Percentiles rank a stretch among this genome's conserved stretches.
Evolutionary conservation across 371 early-diverging fungal species (phyloP).

Genomic region (Parasitella parasitica): DNA sequence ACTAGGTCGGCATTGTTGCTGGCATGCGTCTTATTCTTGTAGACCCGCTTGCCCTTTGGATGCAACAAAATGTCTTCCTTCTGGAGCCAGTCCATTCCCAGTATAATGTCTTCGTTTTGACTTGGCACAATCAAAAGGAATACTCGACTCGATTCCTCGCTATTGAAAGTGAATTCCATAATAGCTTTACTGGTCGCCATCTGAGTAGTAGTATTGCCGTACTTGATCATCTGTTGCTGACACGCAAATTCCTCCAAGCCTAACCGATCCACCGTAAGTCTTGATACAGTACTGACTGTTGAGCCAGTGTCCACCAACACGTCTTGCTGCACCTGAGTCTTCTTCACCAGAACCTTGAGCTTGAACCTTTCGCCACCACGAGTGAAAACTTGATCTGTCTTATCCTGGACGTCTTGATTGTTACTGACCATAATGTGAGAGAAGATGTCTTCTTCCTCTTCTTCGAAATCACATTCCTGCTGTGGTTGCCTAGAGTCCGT

Average conservation of each 20-base stretch:
- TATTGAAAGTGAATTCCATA: background rate
- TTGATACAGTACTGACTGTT: background rate
- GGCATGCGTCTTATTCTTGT: background rate
- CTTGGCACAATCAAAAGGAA: background rate
- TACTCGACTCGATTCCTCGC: background rate
- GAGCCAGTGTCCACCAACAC: background rate
- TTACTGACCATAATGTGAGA: too few species aligned
- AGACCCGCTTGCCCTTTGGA: background rate
- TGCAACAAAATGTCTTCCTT: background rate
- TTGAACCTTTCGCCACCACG: too few species aligned
- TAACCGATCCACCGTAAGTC: background rate
- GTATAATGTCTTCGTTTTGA: background rate
- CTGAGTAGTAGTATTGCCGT: background rate
- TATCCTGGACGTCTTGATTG: too few species aligned
- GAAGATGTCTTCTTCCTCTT: too few species aligned
- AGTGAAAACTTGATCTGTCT: too few species aligned
- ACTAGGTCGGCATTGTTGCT: background rate
- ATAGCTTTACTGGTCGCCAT: background rate
- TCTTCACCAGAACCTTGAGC: too few species aligned
- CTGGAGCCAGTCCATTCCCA: constrained; percentile 3
- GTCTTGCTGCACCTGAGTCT: background rate
- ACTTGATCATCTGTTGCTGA: background rate
- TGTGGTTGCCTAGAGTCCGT: too few species aligned
- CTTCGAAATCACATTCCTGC: too few species aligned
- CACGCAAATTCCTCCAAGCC: background rate